Conservation (phyloP, 805 yeast species). For the Lipomyces yamanashiensis region DNA sequence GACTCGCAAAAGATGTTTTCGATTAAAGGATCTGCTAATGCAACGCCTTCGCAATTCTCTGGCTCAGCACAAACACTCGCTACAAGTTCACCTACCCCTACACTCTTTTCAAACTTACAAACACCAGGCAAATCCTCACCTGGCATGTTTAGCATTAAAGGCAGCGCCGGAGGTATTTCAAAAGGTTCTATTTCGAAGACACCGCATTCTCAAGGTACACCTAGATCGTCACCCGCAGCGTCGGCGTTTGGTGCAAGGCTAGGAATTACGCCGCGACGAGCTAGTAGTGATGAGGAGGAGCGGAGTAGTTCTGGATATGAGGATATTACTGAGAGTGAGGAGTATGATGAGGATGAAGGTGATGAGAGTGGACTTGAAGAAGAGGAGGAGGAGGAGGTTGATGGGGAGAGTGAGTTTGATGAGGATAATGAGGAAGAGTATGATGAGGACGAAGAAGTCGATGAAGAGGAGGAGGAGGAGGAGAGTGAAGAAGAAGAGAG, state of each 20-base stretch:
- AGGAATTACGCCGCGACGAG: background rate
- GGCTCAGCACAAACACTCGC: background rate
- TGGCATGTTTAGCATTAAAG: background rate
- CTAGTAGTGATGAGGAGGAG: conserved; percentile 3
- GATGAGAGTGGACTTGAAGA: conserved; percentile 5
- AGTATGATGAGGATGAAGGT: conserved; percentile 5
- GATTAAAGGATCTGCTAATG: background rate
- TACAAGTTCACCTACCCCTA: background rate
- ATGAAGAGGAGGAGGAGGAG: conserved; percentile 15
- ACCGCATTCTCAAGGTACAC: background rate
- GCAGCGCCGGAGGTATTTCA: background rate
- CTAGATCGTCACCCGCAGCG: conserved; percentile 9
- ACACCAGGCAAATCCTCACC: background rate
- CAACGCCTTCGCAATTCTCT: background rate
- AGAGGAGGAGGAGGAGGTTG: conserved; percentile 2
- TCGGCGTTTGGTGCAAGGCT: conserved; percentile 17
- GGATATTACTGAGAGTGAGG: background rate
- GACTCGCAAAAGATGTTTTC: background rate
- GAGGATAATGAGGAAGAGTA: conserved; percentile 12
- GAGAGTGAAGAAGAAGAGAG: conserved; percentile 14
- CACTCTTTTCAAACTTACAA: background rate
- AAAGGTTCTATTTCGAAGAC: background rate
- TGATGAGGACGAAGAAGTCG: conserved; percentile 14
- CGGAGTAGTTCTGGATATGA: conserved; percentile 6
- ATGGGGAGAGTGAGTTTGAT: conserved; percentile 8